Conservation (phyloP, 2,329 filamentous ascomycete species). For the Sporothrix euskadiensis region DNA sequence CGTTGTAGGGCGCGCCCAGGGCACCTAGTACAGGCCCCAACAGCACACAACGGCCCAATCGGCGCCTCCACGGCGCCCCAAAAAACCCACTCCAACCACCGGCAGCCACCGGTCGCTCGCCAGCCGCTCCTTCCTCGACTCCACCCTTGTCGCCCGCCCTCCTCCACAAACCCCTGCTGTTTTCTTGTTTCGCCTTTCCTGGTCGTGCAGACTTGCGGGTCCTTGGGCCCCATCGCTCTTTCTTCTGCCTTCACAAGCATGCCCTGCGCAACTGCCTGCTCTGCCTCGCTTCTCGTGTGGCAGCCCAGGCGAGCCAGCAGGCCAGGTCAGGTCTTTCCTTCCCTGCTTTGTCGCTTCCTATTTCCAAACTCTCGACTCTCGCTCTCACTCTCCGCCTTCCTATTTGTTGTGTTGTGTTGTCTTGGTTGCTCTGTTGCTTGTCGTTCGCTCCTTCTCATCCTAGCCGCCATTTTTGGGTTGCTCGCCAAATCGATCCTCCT, state of each 20-base stretch:
- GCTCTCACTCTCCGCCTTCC: not conserved
- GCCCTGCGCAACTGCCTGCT: slow-evolving; percentile 4
- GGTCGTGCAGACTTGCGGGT: slow-evolving; percentile 7
- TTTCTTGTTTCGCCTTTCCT: slow-evolving; percentile 21
- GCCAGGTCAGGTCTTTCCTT: not conserved
- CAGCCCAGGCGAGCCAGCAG: not conserved
- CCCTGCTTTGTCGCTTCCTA: not conserved
- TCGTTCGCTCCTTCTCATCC: not conserved
- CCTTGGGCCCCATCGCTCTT: slow-evolving; percentile 5
- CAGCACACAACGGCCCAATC: slow-evolving; percentile 2
- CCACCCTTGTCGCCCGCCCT: slow-evolving; percentile 16
- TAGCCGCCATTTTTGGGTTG: slow-evolving; percentile 6
- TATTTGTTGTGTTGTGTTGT: not conserved
- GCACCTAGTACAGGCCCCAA: not conserved
- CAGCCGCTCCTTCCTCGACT: slow-evolving; percentile 24
- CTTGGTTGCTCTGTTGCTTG: not conserved
- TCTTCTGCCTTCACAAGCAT: not conserved
- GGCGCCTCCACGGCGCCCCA: slow-evolving; percentile 16
- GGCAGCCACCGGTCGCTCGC: slow-evolving; percentile 23
- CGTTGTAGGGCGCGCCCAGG: slow-evolving; percentile 11
- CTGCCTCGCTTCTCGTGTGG: slow-evolving; percentile 11
- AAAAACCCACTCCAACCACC: slow-evolving; percentile 20
- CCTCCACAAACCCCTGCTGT: slow-evolving; percentile 10
- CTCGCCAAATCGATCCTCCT: not conserved
- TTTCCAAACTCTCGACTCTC: not conserved